phyloP scores from a whole-genome alignment of 129 eudicot genomes.

The Flaveria bidentis region DNA sequence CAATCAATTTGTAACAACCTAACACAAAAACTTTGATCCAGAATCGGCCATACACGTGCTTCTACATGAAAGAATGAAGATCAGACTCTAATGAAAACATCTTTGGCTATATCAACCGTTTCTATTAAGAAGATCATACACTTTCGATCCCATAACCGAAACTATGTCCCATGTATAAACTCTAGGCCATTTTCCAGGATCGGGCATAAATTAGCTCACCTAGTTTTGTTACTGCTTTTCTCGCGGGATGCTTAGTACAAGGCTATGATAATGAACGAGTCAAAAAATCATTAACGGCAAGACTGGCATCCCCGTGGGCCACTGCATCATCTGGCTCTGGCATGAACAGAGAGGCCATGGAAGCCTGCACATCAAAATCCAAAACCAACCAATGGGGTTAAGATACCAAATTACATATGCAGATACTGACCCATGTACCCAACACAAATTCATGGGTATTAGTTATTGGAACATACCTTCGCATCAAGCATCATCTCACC shows the following conservation, averaged over 20 bases:
- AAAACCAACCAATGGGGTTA: background rate
- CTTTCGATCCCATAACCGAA: constrained; percentile 22
- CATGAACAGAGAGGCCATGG: constrained; percentile 62
- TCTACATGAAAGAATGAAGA: constrained; percentile 41
- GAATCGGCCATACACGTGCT: constrained; percentile 26
- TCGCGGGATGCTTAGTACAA: constrained; percentile 8
- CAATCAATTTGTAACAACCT: constrained; percentile 9
- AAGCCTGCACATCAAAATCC: constrained; percentile 50
- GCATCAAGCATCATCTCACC: constrained; percentile 81
- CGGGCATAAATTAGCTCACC: constrained; percentile 18
- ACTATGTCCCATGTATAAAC: constrained; percentile 21
- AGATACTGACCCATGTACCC: background rate
- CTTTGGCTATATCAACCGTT: constrained; percentile 17
- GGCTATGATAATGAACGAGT: constrained; percentile 54
- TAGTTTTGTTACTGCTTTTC: constrained; percentile 25
- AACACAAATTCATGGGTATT: background rate
- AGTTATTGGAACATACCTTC: constrained; percentile 51
- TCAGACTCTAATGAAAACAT: constrained; percentile 29
- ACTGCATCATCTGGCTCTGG: constrained; percentile 99
- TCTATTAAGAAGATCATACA: constrained; percentile 26
- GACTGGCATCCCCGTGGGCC: constrained; percentile 91
- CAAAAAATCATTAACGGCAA: constrained; percentile 92
- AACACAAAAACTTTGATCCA: constrained; percentile 27
- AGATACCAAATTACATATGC: background rate
- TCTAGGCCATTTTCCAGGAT: constrained; percentile 39